Conservation (phyloP, 306 rosid species). For the Vigna mungo region DNA sequence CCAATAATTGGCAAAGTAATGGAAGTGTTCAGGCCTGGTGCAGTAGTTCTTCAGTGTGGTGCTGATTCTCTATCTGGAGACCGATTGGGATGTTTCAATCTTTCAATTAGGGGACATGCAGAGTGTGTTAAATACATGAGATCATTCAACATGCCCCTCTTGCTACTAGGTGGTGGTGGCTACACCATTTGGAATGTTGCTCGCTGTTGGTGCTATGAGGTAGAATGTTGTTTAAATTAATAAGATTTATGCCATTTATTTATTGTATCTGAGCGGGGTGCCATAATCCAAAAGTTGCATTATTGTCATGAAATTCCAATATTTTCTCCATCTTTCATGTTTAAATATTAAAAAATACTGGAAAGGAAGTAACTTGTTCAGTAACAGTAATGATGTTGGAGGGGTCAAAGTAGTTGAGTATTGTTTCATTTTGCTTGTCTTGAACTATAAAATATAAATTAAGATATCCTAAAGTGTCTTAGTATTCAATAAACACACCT, state of each 20-base stretch:
- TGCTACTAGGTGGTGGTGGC: slow-evolving; percentile 90
- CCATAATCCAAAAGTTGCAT: neutral
- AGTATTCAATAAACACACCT: neutral
- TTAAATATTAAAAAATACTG: neutral
- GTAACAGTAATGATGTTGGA: neutral
- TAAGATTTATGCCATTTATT: slow-evolving; percentile 23
- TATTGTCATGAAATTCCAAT: slow-evolving; percentile 1
- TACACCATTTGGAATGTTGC: slow-evolving; percentile 92
- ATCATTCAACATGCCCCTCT: slow-evolving; percentile 86
- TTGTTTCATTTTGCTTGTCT: slow-evolving; percentile 28
- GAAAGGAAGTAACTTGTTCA: neutral
- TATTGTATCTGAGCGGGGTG: slow-evolving; percentile 26
- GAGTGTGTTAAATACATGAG: slow-evolving; percentile 91
- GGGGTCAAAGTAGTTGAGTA: slow-evolving; percentile 15
- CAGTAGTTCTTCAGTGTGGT: slow-evolving; percentile 93
- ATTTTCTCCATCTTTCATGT: slow-evolving; percentile 4
- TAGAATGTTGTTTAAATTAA: slow-evolving; percentile 39
- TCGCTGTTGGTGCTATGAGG: slow-evolving; percentile 97
- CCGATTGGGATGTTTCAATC: slow-evolving; percentile 88
- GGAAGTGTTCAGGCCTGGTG: slow-evolving; percentile 90
- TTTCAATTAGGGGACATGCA: slow-evolving; percentile 89
- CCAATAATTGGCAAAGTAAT: slow-evolving; percentile 85
- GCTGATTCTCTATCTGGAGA: slow-evolving; percentile 93
- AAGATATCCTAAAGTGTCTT: neutral
- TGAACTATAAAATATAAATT: slow-evolving; percentile 15